These are phyloP conservation scores for Nepenthes gracilis DNA, from an alignment of 148 eudicot genomes.

Conservation along the genomic window DNA sequence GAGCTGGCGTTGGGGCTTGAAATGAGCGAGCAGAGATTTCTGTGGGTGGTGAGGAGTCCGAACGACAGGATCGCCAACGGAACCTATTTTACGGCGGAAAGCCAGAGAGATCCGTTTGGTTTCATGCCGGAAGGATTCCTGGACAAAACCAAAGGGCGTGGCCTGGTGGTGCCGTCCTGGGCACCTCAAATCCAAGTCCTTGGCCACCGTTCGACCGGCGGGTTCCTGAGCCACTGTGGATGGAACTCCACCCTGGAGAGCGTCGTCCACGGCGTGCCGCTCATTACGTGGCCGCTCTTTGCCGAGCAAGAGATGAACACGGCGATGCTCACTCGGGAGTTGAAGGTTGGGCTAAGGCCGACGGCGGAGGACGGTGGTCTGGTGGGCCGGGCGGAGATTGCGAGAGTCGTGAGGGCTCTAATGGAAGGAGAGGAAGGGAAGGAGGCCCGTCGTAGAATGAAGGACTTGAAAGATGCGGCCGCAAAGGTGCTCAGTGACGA, in stretches of 20 bases:
- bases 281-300: constrained; percentile 49
- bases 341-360: constrained; percentile 39
- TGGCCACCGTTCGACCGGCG: constrained; percentile 33
- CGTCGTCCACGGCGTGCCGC: constrained; percentile 35
- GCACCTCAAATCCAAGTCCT: constrained; percentile 44
- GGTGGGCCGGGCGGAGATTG: constrained; percentile 19
- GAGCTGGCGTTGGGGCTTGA: constrained; percentile 51
- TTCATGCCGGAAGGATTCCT: constrained; percentile 45
- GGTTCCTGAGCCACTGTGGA: constrained; percentile 48
- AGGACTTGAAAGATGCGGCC: constrained; percentile 34
- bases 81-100: constrained; percentile 18
- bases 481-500: constrained; percentile 18
- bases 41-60: constrained; percentile 46
- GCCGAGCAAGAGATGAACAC: constrained; percentile 58
- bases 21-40: constrained; percentile 39
- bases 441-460: constrained; percentile 17
- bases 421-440: constrained; percentile 61
- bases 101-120: constrained; percentile 20
- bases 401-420: constrained; percentile 22
- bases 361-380: constrained; percentile 13
- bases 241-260: constrained; percentile 54
- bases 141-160: constrained; percentile 36
- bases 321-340: constrained; percentile 20
- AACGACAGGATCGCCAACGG: constrained; percentile 23
- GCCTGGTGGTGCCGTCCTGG: constrained; percentile 31